phyloP scores from a whole-genome alignment of 768 basidiomycete genomes.

The Astraeus odoratus region DNA sequence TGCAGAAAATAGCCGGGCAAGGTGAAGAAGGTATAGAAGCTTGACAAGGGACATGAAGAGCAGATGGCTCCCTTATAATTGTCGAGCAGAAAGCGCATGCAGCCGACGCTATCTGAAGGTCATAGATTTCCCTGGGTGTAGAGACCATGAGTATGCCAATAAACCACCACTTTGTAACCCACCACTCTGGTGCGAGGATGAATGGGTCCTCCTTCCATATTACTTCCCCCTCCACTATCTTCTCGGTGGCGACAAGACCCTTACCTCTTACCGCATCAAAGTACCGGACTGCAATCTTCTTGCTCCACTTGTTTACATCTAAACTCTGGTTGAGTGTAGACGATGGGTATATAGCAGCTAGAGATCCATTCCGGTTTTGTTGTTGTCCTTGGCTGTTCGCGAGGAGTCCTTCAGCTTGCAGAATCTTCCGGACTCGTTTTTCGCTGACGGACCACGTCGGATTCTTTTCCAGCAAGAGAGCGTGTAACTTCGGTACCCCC shows the following conservation, averaged over 20 bases:
- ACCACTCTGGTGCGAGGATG: conserved; percentile 78
- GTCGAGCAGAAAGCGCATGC: conserved; percentile 77
- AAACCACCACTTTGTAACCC: conserved; percentile 17
- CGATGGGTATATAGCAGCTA: conserved; percentile 41
- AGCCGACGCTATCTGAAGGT: conserved; percentile 48
- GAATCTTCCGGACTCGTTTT: conserved; percentile 68
- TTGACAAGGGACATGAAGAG: conserved; percentile 48
- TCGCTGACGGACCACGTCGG: conserved; percentile 79
- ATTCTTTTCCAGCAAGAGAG: conserved; percentile 48
- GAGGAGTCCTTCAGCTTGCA: conserved; percentile 51
- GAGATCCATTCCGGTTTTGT: not conserved
- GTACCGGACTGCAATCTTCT: conserved; percentile 57
- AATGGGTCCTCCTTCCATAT: conserved; percentile 87
- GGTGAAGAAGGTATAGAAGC: conserved; percentile 33
- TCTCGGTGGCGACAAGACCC: conserved; percentile 66
- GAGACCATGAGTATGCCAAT: not conserved
- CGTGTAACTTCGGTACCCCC: conserved; percentile 68
- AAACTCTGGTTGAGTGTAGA: conserved; percentile 59
- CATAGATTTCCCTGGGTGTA: conserved; percentile 63
- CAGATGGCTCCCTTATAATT: conserved; percentile 37
- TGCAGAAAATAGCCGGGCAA: conserved; percentile 73
- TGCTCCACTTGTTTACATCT: conserved; percentile 55
- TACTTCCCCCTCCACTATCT: conserved; percentile 63
- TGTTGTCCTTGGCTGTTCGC: conserved; percentile 11
- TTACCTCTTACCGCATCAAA: conserved; percentile 74